Evolutionary conservation across 305 asterid species (phyloP).

Genomic region (Fraxinus velutina): DNA sequence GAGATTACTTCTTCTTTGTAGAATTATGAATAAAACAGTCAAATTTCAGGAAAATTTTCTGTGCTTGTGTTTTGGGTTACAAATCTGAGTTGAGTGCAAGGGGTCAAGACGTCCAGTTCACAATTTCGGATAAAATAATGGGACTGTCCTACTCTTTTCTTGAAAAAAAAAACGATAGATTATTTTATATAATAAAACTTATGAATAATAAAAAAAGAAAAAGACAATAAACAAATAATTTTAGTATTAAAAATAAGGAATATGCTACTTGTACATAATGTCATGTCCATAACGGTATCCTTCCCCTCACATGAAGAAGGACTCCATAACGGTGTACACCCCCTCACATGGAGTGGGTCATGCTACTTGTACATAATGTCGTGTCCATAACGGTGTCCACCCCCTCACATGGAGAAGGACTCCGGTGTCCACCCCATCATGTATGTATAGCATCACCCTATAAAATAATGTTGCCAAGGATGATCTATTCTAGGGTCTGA

Average conservation of each 20-base stretch:
- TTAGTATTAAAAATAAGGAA: too few relatives aligned
- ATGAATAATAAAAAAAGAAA: neutral
- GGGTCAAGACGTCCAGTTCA: neutral
- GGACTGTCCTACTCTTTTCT: conserved; percentile 14
- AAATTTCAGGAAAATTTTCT: neutral
- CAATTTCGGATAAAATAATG: neutral
- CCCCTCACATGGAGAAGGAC: too few relatives aligned
- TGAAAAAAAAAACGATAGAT: neutral
- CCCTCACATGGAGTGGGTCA: too few relatives aligned
- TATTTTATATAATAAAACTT: neutral
- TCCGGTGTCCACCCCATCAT: too few relatives aligned
- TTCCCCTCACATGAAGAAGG: too few relatives aligned
- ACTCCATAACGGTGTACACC: too few relatives aligned
- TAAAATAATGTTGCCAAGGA: neutral
- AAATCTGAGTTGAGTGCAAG: conserved; percentile 8
- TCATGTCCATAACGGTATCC: too few relatives aligned
- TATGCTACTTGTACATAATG: too few relatives aligned
- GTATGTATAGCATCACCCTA: too few relatives aligned
- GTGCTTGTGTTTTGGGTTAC: conserved; percentile 21
- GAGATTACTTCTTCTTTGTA: neutral
- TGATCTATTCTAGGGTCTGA: neutral
- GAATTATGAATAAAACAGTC: neutral
- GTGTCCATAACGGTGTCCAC: too few relatives aligned
- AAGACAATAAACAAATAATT: neutral
- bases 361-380: too few relatives aligned